Conservation (phyloP, 2,329 filamentous ascomycete genomes). For the Magnaporthiopsis incrustans region DNA sequence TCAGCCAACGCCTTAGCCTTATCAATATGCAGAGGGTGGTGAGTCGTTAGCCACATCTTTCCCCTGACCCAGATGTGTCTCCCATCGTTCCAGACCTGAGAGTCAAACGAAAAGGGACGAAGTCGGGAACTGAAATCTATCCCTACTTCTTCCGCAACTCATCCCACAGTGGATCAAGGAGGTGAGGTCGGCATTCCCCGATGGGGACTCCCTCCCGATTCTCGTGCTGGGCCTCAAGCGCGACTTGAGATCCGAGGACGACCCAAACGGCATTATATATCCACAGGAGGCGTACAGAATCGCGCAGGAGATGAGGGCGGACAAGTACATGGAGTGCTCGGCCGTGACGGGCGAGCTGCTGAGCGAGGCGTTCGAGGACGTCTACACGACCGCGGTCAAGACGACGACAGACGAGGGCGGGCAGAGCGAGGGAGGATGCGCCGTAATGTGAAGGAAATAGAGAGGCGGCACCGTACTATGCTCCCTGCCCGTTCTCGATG, state of each 20-base stretch:
- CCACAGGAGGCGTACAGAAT: slow-evolving; percentile 51
- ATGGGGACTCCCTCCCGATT: slow-evolving; percentile 41
- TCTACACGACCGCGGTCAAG: slow-evolving; percentile 46
- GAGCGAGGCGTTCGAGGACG: slow-evolving; percentile 50
- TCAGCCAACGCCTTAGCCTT: slow-evolving; percentile 48
- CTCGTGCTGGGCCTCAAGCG: slow-evolving; percentile 53
- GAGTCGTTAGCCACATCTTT: slow-evolving; percentile 17
- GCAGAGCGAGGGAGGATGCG: slow-evolving; percentile 48
- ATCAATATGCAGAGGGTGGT: slow-evolving; percentile 51
- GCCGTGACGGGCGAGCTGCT: slow-evolving; percentile 52
- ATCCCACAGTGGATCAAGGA: slow-evolving; percentile 48
- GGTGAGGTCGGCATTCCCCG: slow-evolving; percentile 38
- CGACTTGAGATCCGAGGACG: slow-evolving; percentile 48
- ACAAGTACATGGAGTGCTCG: slow-evolving; percentile 58
- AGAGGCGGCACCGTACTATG: neutral
- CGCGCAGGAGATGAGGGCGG: slow-evolving; percentile 50
- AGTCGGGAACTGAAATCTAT: slow-evolving; percentile 3
- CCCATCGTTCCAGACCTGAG: neutral
- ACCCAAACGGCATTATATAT: slow-evolving; percentile 53
- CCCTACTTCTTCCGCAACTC: neutral
- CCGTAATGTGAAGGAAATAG: slow-evolving; percentile 32
- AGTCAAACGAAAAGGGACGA: neutral
- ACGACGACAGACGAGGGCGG: slow-evolving; percentile 38
- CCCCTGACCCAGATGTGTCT: neutral
- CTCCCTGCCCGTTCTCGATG: slow-evolving; percentile 25